phyloP scores from a whole-genome alignment of 768 basidiomycete species.

The Suillus sp. region DNA sequence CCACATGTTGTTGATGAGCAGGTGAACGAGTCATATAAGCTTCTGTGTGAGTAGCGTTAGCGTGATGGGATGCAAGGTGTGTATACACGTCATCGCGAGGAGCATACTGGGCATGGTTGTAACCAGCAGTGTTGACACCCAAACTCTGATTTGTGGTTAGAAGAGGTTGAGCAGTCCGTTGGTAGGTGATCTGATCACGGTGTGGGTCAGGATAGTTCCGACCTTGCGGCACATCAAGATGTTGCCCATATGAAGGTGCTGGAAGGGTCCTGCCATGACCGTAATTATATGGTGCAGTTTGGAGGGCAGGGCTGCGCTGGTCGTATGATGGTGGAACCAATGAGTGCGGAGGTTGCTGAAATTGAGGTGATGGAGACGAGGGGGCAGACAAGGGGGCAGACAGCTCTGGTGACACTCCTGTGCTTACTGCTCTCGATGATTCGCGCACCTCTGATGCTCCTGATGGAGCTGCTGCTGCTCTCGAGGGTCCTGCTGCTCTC shows the following conservation, averaged over 20 bases:
- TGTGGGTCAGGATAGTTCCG: neutral
- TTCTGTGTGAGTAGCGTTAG: neutral
- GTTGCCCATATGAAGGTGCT: neutral
- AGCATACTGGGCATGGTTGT: neutral
- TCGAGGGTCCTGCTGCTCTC: too few species aligned
- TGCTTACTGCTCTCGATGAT: neutral
- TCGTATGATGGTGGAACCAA: neutral
- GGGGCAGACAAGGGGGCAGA: neutral
- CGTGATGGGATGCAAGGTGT: neutral
- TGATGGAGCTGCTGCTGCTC: neutral
- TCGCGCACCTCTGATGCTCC: too few species aligned
- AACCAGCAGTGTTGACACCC: neutral
- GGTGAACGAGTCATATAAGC: neutral
- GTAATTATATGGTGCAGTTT: neutral
- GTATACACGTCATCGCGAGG: neutral
- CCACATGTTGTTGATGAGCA: neutral
- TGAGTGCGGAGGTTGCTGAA: neutral
- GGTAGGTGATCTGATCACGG: neutral
- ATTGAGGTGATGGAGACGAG: neutral
- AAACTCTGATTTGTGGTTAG: neutral
- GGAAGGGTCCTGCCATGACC: neutral
- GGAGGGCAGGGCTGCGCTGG: neutral
- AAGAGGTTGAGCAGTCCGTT: neutral
- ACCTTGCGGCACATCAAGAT: neutral
- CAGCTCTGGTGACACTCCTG: neutral